phyloP scores from a whole-genome alignment of 208 protist species.

The Trypanosoma avium region DNA sequence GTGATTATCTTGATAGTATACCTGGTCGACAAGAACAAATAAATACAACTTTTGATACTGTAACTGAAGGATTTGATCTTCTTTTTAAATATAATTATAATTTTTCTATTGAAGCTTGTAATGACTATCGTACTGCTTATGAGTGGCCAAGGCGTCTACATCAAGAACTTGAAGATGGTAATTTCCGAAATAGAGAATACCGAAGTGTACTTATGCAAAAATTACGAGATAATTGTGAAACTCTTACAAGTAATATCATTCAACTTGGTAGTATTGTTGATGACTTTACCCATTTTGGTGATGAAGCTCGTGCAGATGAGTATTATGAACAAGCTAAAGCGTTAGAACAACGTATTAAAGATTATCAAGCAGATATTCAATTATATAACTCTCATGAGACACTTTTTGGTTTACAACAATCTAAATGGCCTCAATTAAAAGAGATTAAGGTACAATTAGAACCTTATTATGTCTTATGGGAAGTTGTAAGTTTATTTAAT shows the following conservation, averaged over 20 bases:
- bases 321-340: conserved; percentile 85
- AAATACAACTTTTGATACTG: conserved; percentile 54
- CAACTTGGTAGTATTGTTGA: conserved; percentile 82
- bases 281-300: conserved; percentile 82
- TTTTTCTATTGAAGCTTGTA: conserved; percentile 72
- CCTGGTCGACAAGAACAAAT: conserved; percentile 71
- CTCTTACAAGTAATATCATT: conserved; percentile 81
- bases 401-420: conserved; percentile 80
- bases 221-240: conserved; percentile 86
- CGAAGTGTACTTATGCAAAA: conserved; percentile 88
- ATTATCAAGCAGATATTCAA: conserved; percentile 61
- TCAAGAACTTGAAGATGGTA: conserved; percentile 86
- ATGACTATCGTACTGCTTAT: conserved; percentile 86
- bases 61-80: conserved; percentile 85
- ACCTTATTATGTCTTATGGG: conserved; percentile 91
- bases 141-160: conserved; percentile 91
- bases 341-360: conserved; percentile 68
- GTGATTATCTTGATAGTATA: conserved; percentile 71
- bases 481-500: conserved; percentile 82
- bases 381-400: conserved; percentile 91
- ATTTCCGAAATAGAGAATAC: conserved; percentile 92
- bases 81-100: conserved; percentile 81
- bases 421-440: conserved; percentile 90
- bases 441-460: conserved; percentile 87
- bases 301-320: conserved; percentile 84